Conservation (phyloP, 208 protist genomes). For the Trypanosoma grayi region DNA sequence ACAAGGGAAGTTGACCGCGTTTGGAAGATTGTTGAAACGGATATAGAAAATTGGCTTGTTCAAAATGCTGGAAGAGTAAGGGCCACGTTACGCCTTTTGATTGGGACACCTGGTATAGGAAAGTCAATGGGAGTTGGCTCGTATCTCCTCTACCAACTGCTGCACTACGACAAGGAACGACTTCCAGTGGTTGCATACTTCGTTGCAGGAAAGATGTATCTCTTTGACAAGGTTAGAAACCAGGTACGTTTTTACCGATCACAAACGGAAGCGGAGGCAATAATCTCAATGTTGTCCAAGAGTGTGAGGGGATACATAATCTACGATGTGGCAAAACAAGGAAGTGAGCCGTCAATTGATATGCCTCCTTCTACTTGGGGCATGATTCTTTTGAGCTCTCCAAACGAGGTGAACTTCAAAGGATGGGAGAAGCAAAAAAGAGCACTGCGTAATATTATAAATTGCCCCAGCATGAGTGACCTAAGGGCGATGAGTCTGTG, state of each 20-base stretch:
- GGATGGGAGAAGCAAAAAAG: neutral
- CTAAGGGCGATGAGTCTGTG: slow-evolving; percentile 7
- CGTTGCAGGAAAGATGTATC: neutral
- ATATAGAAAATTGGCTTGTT: neutral
- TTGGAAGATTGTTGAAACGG: neutral
- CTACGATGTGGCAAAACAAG: neutral
- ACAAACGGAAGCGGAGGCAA: neutral
- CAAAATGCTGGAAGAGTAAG: neutral
- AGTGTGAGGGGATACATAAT: neutral
- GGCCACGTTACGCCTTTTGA: neutral
- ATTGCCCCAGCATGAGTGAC: neutral
- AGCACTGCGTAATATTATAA: neutral
- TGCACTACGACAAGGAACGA: slow-evolving; percentile 3
- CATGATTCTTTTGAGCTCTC: slow-evolving; percentile 3
- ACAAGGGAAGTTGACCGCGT: neutral
- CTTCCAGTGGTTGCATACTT: neutral
- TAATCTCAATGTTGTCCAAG: neutral
- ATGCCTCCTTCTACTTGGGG: slow-evolving; percentile 1
- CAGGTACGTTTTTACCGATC: too few relatives aligned
- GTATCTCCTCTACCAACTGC: slow-evolving; percentile 6
- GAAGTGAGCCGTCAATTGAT: neutral
- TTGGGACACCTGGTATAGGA: slow-evolving; percentile 4
- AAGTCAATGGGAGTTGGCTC: neutral
- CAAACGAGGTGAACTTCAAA: neutral
- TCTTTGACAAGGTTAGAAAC: neutral